Percentiles rank a stretch among this genome's conserved stretches.
phyloP scores from a whole-genome alignment of 2,329 filamentous ascomycete species.

The Pseudogymnoascus sp. region DNA sequence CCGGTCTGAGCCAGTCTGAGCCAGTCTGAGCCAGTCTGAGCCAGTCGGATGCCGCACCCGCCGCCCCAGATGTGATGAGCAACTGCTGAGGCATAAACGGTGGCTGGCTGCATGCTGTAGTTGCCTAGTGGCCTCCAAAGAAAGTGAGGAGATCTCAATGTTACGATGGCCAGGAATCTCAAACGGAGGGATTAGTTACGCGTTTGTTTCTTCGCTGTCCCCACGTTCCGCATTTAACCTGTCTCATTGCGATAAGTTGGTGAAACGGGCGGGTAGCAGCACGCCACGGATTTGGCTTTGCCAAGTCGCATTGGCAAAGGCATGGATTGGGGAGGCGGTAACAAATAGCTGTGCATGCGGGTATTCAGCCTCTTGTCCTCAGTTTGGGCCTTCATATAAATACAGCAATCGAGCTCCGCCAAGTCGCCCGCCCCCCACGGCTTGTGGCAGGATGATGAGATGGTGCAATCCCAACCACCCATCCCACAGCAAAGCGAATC shows the following conservation, averaged over 20 bases:
- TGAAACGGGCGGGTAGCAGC: neutral
- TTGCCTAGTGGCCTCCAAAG: neutral
- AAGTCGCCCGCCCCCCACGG: too few relatives aligned
- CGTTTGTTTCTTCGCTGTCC: neutral
- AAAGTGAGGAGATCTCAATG: neutral
- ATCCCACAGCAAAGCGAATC: neutral
- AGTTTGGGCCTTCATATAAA: neutral
- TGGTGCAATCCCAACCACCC: neutral
- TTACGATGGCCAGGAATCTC: neutral
- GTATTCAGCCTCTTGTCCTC: neutral
- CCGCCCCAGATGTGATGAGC: too few relatives aligned
- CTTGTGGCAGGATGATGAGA: neutral
- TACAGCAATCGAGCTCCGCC: neutral
- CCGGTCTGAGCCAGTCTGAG: too few relatives aligned
- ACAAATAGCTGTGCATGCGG: neutral
- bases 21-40: too few relatives aligned
- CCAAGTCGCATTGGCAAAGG: neutral
- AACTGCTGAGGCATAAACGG: neutral
- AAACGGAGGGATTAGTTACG: neutral
- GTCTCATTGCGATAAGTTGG: conserved; percentile 4
- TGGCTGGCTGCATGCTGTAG: neutral
- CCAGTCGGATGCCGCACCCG: too few relatives aligned
- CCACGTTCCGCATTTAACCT: neutral
- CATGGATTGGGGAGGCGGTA: neutral
- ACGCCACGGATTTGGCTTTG: neutral